Base-by-base conservation (phyloP, 2,329 filamentous ascomycete species). In the Colletotrichum australisinense region DNA sequence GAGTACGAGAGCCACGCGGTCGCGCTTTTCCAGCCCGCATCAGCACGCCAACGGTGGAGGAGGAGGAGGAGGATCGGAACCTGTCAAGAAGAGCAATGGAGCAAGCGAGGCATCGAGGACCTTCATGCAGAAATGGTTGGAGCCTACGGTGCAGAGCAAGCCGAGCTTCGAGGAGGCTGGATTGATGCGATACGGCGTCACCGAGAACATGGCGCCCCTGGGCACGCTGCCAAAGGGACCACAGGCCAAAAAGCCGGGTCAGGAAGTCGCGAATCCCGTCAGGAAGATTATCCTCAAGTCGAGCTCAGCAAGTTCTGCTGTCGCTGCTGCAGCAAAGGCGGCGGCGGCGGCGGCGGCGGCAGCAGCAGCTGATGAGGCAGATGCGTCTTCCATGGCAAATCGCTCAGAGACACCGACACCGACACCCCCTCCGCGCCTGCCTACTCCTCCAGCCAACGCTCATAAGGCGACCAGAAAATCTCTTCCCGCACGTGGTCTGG, bases 121-220 rank as follows among this genome's bases (percentile, higher is more conserved):
- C 19, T 86, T 90, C 73, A 86, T 91, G 87, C 84, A 88, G 75
- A 84, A 84, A 73, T 91, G 89, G 89, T 81, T 91, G 75, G 89
- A 91, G 79, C 89, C 89, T 12, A 84, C 88, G 8, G 83, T 90
- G 52, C 88, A 90, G 82, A 86, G 84, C 81, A 90, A 88, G 82
- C 80, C 95, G 12, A 96, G 93, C 80, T 97, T 93, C 80, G 91
- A 94, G 85, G 94, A 97, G 80, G 90, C 88, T 70, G 93, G 93
- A 57, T 88, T 97, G 77, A 86, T 93, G 78, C 88, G 93, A 62
- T 90, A 91, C 81, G 94, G 94, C 75, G 93, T 97, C 22, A 86
- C 97, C 72, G 92, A 94, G 82, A 92, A 92, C 78, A 97, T 97
- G 95, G 92, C 92, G 66, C 92, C 95, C 30, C 85, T 98, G 69